A percentile compares a stretch with the other conserved stretches of the same genome.
Evolutionary conservation across 116 monocot species (phyloP).

Genomic region (Cymodocea nodosa): DNA sequence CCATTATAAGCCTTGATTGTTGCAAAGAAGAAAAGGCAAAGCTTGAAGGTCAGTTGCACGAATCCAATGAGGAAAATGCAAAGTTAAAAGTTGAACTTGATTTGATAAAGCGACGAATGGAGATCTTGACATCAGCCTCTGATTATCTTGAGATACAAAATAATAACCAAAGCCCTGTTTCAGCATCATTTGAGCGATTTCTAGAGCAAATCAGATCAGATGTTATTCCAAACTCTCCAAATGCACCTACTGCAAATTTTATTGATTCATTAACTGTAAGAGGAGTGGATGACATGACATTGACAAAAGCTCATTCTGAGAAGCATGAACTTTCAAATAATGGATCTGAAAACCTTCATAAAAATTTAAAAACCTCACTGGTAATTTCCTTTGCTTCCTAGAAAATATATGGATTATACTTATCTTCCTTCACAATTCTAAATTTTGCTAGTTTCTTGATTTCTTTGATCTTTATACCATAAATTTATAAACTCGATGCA

Average conservation of each 20-base stretch:
- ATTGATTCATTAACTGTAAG: not conserved
- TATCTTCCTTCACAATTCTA: not conserved
- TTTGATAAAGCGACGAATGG: conserved; percentile 71
- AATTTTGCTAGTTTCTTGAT: not conserved
- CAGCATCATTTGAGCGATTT: conserved; percentile 53
- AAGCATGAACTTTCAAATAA: not conserved
- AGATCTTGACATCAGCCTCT: conserved; percentile 47
- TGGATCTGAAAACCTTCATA: conserved; percentile 1
- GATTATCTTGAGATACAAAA: conserved; percentile 15
- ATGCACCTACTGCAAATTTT: not conserved
- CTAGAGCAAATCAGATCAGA: conserved; percentile 18
- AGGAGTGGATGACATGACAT: not conserved
- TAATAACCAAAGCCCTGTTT: conserved; percentile 14
- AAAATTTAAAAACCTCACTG: not conserved
- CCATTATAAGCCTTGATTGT: conserved; percentile 61
- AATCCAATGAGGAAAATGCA: conserved; percentile 62
- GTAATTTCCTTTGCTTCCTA: not conserved
- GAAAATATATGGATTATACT: not conserved
- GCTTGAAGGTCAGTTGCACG: conserved; percentile 58
- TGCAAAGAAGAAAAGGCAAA: conserved; percentile 92
- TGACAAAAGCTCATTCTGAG: not conserved
- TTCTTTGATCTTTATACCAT: not conserved
- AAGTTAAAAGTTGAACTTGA: conserved; percentile 77
- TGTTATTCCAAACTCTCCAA: not conserved
- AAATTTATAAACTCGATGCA: too few relatives aligned